Conservation (phyloP, 225 moss, liverwort and hornwort genomes). For the Marchantia paleacea region DNA sequence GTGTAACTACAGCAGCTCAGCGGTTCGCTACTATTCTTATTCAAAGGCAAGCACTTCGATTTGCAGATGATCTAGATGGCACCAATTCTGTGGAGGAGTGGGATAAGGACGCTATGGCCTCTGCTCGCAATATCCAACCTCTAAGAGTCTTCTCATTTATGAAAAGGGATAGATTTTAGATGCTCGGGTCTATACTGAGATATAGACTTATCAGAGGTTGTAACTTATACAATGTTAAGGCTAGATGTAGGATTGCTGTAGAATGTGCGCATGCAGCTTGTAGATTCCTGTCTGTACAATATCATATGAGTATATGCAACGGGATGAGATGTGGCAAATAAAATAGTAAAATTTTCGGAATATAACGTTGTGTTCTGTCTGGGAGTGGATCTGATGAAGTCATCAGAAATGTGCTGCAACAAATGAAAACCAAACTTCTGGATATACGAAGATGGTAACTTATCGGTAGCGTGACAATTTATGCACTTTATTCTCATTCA, state of each 20-base stretch:
- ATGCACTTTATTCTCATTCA: too few species aligned
- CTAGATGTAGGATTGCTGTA: not conserved
- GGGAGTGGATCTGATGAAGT: too few species aligned
- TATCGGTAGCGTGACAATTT: too few species aligned
- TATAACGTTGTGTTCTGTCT: too few species aligned
- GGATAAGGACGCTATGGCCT: slow-evolving; percentile 48
- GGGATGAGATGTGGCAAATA: not conserved
- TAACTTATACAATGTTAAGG: too few species aligned
- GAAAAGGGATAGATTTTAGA: not conserved
- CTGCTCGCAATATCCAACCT: slow-evolving; percentile 43
- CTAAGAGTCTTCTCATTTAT: slow-evolving; percentile 18
- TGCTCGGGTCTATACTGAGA: not conserved
- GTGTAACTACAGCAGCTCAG: slow-evolving; percentile 66
- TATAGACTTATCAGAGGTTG: not conserved
- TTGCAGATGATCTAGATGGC: slow-evolving; percentile 90
- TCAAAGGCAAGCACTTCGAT: slow-evolving; percentile 65
- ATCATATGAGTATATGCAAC: not conserved
- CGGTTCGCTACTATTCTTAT: slow-evolving; percentile 66
- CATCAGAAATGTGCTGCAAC: too few species aligned
- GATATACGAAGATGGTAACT: too few species aligned
- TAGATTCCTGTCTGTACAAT: slow-evolving; percentile 1
- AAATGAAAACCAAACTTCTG: too few species aligned
- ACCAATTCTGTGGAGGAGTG: slow-evolving; percentile 53
- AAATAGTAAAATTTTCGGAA: too few species aligned
- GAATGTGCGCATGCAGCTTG: not conserved